Conservation (phyloP, 495 filamentous ascomycete genomes). For the Aspergillus haitiensis region DNA sequence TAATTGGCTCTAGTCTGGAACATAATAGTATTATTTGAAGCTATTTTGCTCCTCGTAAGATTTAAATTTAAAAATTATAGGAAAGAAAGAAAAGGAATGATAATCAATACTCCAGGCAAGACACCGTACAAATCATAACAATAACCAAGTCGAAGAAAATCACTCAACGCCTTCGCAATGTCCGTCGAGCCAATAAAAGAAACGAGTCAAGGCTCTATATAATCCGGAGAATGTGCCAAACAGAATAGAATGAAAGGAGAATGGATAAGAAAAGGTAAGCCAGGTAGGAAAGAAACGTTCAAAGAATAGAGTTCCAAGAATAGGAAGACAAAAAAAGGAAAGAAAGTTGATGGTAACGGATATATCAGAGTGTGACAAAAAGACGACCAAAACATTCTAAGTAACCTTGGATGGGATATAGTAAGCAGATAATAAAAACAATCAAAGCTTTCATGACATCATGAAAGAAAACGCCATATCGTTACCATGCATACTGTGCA, state of each 20-base stretch:
- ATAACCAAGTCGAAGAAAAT: not conserved
- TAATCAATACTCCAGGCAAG: not conserved
- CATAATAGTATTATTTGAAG: too few relatives aligned
- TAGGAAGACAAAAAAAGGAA: conserved; percentile 27
- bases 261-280: not conserved
- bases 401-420: not conserved
- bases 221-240: conserved; percentile 22
- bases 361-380: not conserved
- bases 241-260: conserved; percentile 23
- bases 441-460: not conserved
- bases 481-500: not conserved
- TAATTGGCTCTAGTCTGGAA: too few relatives aligned
- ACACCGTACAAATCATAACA: not conserved
- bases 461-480: not conserved
- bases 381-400: not conserved
- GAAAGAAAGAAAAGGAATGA: not conserved
- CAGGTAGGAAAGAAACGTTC: too few relatives aligned
- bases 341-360: not conserved
- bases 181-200: conserved; percentile 16
- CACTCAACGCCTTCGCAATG: conserved; percentile 18
- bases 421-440: not conserved
- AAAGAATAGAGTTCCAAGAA: conserved; percentile 35
- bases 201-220: not conserved
- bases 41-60: too few relatives aligned
- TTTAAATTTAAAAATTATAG: too few relatives aligned